Evolutionary conservation across 2,329 filamentous ascomycete species (phyloP), one percentile per base, ranked within the genome.

Genomic region (Thelonectria blattea): DNA sequence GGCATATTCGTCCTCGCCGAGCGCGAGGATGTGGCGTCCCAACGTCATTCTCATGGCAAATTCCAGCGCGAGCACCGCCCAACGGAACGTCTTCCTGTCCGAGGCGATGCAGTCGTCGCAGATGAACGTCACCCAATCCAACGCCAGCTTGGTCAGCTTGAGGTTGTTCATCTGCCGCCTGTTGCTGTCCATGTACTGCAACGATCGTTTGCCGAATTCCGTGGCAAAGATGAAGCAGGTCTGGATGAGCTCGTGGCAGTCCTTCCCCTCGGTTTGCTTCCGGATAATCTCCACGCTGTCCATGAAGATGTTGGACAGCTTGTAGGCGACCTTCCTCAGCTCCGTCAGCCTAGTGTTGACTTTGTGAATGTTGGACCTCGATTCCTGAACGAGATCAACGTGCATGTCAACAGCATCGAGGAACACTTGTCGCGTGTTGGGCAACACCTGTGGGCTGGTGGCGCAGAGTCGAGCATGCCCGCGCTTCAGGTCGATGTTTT

Each of bases 141-240:
- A 82, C 4, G 93, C 93, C 54, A 99, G 83, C 72, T 96, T 92
- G 12, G 94, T 96, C 56, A 99, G 85, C 75, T 96, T 97, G 68
- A 96, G 84, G 75, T 97, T 97, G 79, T 98, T 98, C 91, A 98
- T 96, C 68, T 96, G 92, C 51, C 94, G 89, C 56, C 95, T 84
- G 73, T 97, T 98, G 75, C 91, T 91, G 77, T 99, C 95, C 88
- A 99, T 95, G 79, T 96, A 96, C 18, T 95, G 87, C 51, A 97
- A 85, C 2, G 94, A 97, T 65, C 95, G 90, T 74, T 97, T 94
- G 46, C 95, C 95, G 68, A 99, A 99, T 74, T 99, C 95, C 0
- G 95, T 98, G n/a, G 95, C 95, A 71, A 98, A 99, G 42, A 96
- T 91, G 75, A 98, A 99, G 77, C 94, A 99, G 5, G 93, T 96